Evolutionary conservation across 31 red algal species (phyloP).

Genomic region (Odonthalia washingtoniensis): DNA sequence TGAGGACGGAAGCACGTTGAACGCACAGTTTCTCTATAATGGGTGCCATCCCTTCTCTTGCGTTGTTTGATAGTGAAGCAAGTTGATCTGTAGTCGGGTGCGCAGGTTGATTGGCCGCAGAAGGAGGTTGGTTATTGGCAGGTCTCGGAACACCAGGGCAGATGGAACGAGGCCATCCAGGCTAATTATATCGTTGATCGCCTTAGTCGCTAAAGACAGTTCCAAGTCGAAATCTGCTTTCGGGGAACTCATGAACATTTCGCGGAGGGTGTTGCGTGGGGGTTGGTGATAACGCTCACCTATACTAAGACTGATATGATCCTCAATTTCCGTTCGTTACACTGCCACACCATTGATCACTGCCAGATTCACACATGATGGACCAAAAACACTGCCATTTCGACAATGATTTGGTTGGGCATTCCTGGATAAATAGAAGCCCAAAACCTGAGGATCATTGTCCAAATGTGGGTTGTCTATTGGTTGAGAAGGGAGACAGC

Average conservation of each 20-base stretch:
- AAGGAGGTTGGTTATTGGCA: neutral
- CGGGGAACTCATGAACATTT: neutral
- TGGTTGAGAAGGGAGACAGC: slow-evolving; percentile 19
- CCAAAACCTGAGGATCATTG: neutral
- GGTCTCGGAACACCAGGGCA: slow-evolving; percentile 30
- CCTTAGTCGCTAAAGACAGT: neutral
- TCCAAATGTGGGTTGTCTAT: neutral
- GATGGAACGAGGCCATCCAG: slow-evolving; percentile 33
- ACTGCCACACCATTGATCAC: slow-evolving; percentile 13
- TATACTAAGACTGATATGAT: slow-evolving; percentile 24
- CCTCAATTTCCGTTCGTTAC: slow-evolving; percentile 16
- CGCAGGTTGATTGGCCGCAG: neutral
- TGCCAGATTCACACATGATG: slow-evolving; percentile 6
- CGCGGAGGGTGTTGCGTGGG: slow-evolving; percentile 23
- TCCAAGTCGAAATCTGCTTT: neutral
- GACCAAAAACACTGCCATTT: slow-evolving; percentile 34
- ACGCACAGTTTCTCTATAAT: neutral
- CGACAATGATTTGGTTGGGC: slow-evolving; percentile 57
- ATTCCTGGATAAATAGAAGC: neutral
- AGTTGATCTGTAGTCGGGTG: neutral
- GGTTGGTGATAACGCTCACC: slow-evolving; percentile 29
- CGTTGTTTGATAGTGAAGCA: neutral
- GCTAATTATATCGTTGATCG: slow-evolving; percentile 37
- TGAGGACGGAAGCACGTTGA: neutral
- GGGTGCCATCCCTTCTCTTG: neutral